phyloP scores from a whole-genome alignment of 257 asterid genomes.

The Avicennia marina region DNA sequence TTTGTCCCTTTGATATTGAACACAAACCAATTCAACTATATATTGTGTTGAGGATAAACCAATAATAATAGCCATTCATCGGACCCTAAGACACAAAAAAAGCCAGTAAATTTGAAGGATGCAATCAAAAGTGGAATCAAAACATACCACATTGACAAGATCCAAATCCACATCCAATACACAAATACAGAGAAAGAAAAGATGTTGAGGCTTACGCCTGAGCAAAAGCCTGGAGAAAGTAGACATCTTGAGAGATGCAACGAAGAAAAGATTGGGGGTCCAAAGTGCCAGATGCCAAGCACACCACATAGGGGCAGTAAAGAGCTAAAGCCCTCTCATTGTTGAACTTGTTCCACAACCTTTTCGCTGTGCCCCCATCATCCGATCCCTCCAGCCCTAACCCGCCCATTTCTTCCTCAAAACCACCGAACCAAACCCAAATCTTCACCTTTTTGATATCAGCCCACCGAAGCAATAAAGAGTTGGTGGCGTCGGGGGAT shows the following conservation, averaged over 20 bases:
- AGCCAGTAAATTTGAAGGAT: not conserved
- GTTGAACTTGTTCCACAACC: constrained; percentile 51
- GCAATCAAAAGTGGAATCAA: no score
- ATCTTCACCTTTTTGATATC: not conserved
- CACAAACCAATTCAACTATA: not conserved
- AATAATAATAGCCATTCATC: not conserved
- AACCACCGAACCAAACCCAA: constrained; percentile 1
- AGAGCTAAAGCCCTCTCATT: constrained; percentile 50
- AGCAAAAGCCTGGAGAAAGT: constrained; percentile 59
- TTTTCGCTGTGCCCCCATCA: constrained; percentile 49
- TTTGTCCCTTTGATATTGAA: not conserved
- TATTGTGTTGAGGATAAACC: not conserved
- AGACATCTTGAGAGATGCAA: constrained; percentile 62
- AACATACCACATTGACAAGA: not conserved
- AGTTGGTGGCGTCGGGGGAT: constrained; percentile 28
- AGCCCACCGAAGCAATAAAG: not conserved
- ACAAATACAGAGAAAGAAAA: not conserved
- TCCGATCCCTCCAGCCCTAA: constrained; percentile 29
- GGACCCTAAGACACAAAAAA: not conserved
- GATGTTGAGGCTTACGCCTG: constrained; percentile 39
- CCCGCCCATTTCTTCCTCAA: constrained; percentile 27
- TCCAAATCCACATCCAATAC: not conserved
- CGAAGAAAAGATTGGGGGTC: constrained; percentile 39
- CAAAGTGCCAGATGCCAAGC: constrained; percentile 50
- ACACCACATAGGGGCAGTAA: constrained; percentile 48